Percentiles rank a stretch among this genome's conserved stretches.
These are phyloP conservation scores for Aspergillus texensis DNA, from an alignment of 2,329 filamentous ascomycete genomes.

Conservation along the genomic window DNA sequence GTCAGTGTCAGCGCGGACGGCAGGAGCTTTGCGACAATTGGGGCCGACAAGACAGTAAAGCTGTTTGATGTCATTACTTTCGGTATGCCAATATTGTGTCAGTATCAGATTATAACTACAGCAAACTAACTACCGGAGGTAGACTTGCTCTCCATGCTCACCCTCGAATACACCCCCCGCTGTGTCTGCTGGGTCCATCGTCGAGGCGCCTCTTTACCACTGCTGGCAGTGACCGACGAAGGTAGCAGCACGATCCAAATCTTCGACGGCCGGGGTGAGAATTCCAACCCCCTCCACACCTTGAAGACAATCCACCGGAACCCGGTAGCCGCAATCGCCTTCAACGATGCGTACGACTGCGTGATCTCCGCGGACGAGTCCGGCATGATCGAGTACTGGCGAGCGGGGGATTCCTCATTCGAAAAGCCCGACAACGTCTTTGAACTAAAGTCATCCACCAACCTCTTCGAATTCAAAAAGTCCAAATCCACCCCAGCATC, in stretches of 20 bases:
- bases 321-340: constrained; percentile 81
- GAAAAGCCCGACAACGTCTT: constrained; percentile 94
- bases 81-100: constrained; percentile 41
- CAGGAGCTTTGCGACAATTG: constrained; percentile 88
- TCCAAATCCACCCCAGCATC: constrained; percentile 81
- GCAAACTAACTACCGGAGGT: constrained; percentile 17
- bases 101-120: background rate
- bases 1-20: constrained; percentile 88
- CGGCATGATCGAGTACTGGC: constrained; percentile 98
- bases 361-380: constrained; percentile 85
- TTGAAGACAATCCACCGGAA: constrained; percentile 79
- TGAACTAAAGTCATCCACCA: constrained; percentile 89
- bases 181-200: constrained; percentile 91
- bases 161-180: constrained; percentile 73
- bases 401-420: constrained; percentile 69
- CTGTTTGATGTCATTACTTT: constrained; percentile 76
- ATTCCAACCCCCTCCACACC: constrained; percentile 72
- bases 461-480: constrained; percentile 96
- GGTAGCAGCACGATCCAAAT: constrained; percentile 73
- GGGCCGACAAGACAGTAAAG: constrained; percentile 54
- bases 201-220: constrained; percentile 81
- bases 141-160: constrained; percentile 80
- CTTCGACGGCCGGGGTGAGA: constrained; percentile 88
- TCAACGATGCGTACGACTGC: constrained; percentile 86
- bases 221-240: constrained; percentile 81